Evolutionary conservation across 331 rosid genomes (phyloP), one percentile per base, ranked within the genome.

Genomic region (Ulmus americana): DNA sequence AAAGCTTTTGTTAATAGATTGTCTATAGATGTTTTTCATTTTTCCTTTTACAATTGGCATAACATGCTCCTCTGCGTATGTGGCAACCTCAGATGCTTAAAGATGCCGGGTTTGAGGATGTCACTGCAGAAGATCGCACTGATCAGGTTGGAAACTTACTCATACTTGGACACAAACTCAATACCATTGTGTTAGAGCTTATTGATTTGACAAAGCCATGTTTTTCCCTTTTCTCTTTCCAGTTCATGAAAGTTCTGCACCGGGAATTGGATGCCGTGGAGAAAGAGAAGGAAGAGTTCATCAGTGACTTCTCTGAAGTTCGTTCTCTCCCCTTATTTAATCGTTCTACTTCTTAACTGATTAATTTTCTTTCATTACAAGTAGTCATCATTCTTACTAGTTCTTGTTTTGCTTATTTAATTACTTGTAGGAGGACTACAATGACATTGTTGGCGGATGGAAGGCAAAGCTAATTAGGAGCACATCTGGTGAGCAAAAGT

Each of bases 401-500:
- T 22, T 44, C 40, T n/a, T 14, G 11, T 40, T 6, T 20, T 38
- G 63, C 7, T 52, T 0, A 5, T 41, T 16, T 47, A 18, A 44
- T 46, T 7, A 50, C 12, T 48, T 72, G 66, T 85, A 94, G 99
- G 91, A 73, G 64, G 95, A 94, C 76, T 90, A 79, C 80, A 77
- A 72, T 56, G 96, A 85, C 28, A 84, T 85, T 15, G 79, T 82
- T 5, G 80, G 71, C 55, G 92, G 89, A 66, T 94, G 99, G 99
- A 82, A 82, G 76, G 84, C 91, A 55, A 94, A 94, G 80, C 78
- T 85, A 68, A 61, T 28, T 43, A 82, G 99, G 81, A 86, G 72
- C 54, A 76, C 77, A 35, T 73, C 85, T 3, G 79, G 90, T 38
- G 97, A 94, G 88, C 99, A 94, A 69, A 74, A 69, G 74, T 94